Evolutionary conservation across 345 rosid species (phyloP).

Genomic region (Hevea brasiliensis): DNA sequence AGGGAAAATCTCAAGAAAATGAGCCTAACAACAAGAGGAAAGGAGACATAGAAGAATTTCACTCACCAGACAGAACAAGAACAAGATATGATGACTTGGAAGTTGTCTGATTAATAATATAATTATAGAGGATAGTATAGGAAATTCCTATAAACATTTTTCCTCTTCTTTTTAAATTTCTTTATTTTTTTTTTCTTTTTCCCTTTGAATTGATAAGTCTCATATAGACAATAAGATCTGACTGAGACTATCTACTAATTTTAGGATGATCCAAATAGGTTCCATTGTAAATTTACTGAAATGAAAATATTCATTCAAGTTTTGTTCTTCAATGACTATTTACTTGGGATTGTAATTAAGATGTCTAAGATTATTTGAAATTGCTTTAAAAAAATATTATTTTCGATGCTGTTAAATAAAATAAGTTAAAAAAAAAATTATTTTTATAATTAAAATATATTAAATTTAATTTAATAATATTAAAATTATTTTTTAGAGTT

Average conservation of each 20-base stretch:
- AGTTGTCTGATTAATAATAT: constrained; percentile 4
- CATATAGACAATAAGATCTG: not conserved
- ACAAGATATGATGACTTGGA: constrained; percentile 28
- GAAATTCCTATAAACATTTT: not conserved
- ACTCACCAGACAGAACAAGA: constrained; percentile 37
- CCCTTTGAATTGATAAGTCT: not conserved
- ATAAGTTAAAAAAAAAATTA: too few species aligned
- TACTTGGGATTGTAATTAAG: too few species aligned
- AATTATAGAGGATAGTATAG: not conserved
- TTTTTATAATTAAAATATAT: too few species aligned
- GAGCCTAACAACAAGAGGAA: constrained; percentile 40
- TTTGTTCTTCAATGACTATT: not conserved
- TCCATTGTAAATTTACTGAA: not conserved
- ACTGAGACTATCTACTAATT: not conserved
- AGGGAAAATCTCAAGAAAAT: constrained; percentile 37
- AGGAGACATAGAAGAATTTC: constrained; percentile 41
- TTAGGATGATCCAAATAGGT: not conserved
- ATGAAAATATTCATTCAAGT: not conserved
- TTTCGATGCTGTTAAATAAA: too few species aligned
- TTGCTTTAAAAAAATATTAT: too few species aligned
- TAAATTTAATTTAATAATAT: too few species aligned
- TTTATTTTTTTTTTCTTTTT: not conserved
- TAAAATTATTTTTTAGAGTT: too few species aligned
- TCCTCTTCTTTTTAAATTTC: not conserved
- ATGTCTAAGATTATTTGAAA: too few species aligned